These are phyloP conservation scores for Kandelia obovata DNA, from an alignment of 345 rosid species.

Conservation along the genomic window DNA sequence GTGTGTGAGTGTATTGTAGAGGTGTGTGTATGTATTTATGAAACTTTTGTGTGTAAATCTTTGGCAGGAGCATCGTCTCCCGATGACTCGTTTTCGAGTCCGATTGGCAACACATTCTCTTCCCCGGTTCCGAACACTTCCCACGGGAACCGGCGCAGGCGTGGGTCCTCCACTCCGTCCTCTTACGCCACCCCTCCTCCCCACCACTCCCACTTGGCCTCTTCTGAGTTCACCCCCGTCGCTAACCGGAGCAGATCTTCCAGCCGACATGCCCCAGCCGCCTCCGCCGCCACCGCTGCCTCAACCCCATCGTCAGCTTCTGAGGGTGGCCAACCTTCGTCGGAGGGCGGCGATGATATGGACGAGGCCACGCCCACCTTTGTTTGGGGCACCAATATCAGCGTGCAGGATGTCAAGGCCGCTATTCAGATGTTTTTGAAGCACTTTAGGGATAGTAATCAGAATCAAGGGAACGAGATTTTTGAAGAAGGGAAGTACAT, in stretches of 20 bases:
- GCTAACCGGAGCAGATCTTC: constrained; percentile 36
- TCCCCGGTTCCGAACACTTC: constrained; percentile 43
- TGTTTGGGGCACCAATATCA: constrained; percentile 96
- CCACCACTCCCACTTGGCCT: constrained; percentile 24
- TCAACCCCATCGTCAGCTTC: constrained; percentile 49
- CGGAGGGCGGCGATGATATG: constrained; percentile 62
- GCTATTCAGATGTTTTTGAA: constrained; percentile 86
- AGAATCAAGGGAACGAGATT: constrained; percentile 38
- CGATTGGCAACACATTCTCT: constrained; percentile 57
- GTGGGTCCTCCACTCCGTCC: constrained; percentile 5
- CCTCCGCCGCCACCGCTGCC: constrained; percentile 10
- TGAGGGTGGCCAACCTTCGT: constrained; percentile 47
- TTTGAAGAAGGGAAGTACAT: constrained; percentile 82
- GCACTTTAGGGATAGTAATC: constrained; percentile 61
- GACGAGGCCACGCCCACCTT: constrained; percentile 74
- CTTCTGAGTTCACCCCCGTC: constrained; percentile 49
- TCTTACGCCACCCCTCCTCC: constrained; percentile 14
- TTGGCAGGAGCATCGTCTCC: constrained; percentile 62
- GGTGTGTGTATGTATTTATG: background rate
- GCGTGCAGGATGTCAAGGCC: constrained; percentile 83
- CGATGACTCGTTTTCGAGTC: constrained; percentile 58
- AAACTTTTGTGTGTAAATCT: background rate
- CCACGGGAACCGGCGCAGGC: constrained; percentile 23
- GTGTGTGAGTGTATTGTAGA: background rate
- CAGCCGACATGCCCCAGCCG: constrained; percentile 25